Evolutionary conservation across 805 yeast genomes (phyloP).

Genomic region (Saturnispora hagleri): DNA sequence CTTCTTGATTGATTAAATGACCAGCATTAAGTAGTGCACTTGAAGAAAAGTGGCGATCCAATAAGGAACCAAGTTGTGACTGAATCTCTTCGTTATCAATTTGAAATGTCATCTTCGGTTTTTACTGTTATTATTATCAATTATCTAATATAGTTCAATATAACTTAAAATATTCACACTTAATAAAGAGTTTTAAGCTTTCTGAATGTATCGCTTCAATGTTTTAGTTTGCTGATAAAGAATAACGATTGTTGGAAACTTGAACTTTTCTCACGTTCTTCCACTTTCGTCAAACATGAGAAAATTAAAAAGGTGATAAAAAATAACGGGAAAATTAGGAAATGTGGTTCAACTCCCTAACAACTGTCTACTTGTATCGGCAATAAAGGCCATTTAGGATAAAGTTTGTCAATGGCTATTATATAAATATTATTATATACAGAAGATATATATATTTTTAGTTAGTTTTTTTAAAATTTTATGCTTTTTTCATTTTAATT

Average conservation of each 20-base stretch:
- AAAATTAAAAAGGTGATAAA: background rate
- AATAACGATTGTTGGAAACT: background rate
- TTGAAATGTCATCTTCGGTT: constrained; percentile 1
- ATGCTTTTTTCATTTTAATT: background rate
- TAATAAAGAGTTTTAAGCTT: background rate
- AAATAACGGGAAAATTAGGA: background rate
- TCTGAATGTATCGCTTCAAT: background rate
- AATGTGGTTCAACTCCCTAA: background rate
- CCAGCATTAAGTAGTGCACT: constrained; percentile 3
- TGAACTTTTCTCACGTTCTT: background rate
- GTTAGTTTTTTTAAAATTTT: too few relatives aligned
- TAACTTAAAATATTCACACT: background rate
- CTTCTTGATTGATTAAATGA: background rate
- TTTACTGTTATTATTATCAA: constrained; percentile 1
- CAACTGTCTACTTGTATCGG: background rate
- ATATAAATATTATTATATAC: background rate
- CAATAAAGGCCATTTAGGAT: background rate
- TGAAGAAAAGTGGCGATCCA: constrained; percentile 1
- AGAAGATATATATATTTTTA: background rate
- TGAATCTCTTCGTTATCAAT: constrained; percentile 5
- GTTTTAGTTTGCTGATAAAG: background rate
- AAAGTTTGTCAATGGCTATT: background rate
- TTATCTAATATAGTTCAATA: background rate
- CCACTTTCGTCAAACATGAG: background rate
- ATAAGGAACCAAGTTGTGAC: background rate